Percentiles rank a stretch among this genome's conserved stretches.
Evolutionary conservation across 352 stramenopile genomes (phyloP).

Genomic region (Globisporangium rhizosaccharum): DNA sequence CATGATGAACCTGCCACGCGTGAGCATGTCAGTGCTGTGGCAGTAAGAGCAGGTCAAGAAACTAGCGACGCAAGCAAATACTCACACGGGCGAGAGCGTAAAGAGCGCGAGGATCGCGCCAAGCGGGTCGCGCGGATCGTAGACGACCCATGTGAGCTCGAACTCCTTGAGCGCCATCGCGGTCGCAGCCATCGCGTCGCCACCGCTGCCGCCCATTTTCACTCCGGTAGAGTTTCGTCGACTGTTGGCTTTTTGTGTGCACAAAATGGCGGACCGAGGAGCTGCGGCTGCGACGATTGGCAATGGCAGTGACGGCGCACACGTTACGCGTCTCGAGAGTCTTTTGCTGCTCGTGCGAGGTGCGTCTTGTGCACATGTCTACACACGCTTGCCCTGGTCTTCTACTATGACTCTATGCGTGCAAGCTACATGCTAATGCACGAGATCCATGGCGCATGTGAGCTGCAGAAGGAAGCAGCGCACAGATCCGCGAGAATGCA

Average conservation of each 20-base stretch:
- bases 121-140: constrained; percentile 65
- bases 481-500: constrained; percentile 62
- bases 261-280: no score
- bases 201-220: not conserved
- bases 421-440: not conserved
- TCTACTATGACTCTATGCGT: not conserved
- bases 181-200: constrained; percentile 3
- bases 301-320: constrained; percentile 14
- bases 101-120: constrained; percentile 63
- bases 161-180: constrained; percentile 49
- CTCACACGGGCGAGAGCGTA: constrained; percentile 69
- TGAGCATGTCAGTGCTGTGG: not conserved
- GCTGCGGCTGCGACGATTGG: not conserved
- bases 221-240: not conserved
- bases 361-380: constrained; percentile 10
- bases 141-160: constrained; percentile 82
- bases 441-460: no score
- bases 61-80: not conserved
- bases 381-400: not conserved
- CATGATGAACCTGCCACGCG: constrained; percentile 59
- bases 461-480: constrained; percentile 55
- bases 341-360: constrained; percentile 72
- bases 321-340: constrained; percentile 68
- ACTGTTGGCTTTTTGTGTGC: not conserved
- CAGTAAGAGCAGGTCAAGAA: not conserved